Percentiles rank a stretch among this genome's conserved stretches.
phyloP scores from a whole-genome alignment of 2,329 filamentous ascomycete species.

The Neofusicoccum kwambonambiense region DNA sequence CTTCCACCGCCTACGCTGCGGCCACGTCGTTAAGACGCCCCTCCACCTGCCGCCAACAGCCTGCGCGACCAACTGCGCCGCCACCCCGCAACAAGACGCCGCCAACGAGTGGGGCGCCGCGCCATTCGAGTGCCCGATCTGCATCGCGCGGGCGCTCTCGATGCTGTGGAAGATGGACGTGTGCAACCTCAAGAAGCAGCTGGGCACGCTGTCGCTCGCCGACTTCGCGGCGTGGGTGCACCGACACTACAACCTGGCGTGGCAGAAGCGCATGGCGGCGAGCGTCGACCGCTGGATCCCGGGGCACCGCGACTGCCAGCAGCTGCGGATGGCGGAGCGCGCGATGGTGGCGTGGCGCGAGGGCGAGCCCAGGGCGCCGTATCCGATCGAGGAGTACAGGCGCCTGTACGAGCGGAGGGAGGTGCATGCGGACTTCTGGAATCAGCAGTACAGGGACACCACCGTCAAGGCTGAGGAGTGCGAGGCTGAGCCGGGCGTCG shows the following conservation, averaged over 20 bases:
- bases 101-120: background rate
- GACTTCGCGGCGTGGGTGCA: background rate
- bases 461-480: background rate
- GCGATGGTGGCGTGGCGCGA: background rate
- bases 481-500: background rate
- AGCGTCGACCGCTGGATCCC: background rate
- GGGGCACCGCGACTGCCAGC: background rate
- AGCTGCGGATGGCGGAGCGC: background rate
- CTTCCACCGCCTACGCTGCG: constrained; percentile 11
- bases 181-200: background rate
- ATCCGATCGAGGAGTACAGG: background rate
- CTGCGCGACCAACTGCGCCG: constrained; percentile 1
- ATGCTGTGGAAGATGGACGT: constrained; percentile 9
- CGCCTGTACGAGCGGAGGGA: background rate
- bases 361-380: background rate
- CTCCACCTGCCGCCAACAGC: background rate
- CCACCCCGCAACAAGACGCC: background rate
- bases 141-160: background rate
- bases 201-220: background rate
- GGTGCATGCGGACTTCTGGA: background rate
- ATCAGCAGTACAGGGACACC: background rate
- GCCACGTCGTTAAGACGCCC: background rate
- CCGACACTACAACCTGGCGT: background rate
- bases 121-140: constrained; percentile 2
- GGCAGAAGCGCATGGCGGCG: background rate